Conservation (phyloP, 805 yeast genomes). For the Starmerella roubikii region DNA sequence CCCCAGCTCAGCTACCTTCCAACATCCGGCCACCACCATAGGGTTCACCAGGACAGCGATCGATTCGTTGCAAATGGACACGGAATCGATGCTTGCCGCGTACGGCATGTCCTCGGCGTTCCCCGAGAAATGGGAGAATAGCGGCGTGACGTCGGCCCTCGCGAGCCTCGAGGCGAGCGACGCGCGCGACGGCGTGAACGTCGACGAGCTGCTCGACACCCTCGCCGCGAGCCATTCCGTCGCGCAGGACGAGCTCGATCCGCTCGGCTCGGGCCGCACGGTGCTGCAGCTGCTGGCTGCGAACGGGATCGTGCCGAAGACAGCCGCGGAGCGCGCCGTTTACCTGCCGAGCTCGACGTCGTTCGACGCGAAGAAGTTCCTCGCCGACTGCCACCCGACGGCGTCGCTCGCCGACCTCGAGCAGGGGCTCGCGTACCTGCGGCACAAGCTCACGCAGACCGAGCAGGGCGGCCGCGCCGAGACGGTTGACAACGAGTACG, state of each 20-base stretch:
- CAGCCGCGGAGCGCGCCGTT: constrained; percentile 31
- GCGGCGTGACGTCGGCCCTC: constrained; percentile 8
- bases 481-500: constrained; percentile 46
- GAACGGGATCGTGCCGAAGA: neutral
- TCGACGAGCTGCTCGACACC: constrained; percentile 20
- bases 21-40: no score
- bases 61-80: neutral
- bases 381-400: constrained; percentile 41
- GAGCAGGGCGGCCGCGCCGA: constrained; percentile 32
- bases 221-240: constrained; percentile 11
- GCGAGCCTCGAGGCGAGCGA: constrained; percentile 8
- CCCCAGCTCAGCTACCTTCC: no score
- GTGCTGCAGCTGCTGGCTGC: constrained; percentile 31
- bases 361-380: constrained; percentile 44
- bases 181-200: constrained; percentile 16
- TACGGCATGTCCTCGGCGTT: constrained; percentile 16
- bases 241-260: constrained; percentile 36
- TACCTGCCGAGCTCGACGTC: constrained; percentile 40
- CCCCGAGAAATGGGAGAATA: constrained; percentile 17
- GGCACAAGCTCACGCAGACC: constrained; percentile 36
- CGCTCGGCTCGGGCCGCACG: constrained; percentile 40
- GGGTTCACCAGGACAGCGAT: no score
- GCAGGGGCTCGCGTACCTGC: constrained; percentile 36
- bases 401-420: constrained; percentile 41
- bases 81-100: constrained; percentile 11